These are phyloP conservation scores for Ogataea henricii DNA, from an alignment of 805 yeast species.

Conservation along the genomic window DNA sequence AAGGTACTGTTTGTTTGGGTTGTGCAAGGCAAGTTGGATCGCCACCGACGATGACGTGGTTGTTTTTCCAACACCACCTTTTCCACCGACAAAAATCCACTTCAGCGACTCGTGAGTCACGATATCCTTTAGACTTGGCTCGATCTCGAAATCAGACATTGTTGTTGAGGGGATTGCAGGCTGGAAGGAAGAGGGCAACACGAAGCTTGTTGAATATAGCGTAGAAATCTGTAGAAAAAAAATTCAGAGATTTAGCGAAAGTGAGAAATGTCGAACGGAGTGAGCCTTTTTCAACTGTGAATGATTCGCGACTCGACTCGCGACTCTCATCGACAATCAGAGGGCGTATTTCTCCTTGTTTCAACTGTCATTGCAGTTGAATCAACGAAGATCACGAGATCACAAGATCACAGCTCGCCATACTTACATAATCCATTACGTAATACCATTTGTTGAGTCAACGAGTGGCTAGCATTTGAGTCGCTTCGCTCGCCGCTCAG, in stretches of 20 bases:
- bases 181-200: constrained; percentile 5
- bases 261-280: too few species aligned
- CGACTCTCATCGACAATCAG: too few species aligned
- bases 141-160: constrained; percentile 57
- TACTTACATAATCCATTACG: too few species aligned
- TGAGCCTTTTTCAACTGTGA: too few species aligned
- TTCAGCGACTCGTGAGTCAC: constrained; percentile 67
- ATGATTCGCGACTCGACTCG: too few species aligned
- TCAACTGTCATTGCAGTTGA: too few species aligned
- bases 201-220: not conserved
- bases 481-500: not conserved
- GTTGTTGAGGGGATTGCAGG: not conserved
- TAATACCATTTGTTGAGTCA: too few species aligned
- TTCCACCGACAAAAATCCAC: constrained; percentile 99
- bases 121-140: constrained; percentile 70
- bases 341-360: too few species aligned
- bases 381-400: too few species aligned
- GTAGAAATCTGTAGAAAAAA: not conserved
- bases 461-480: too few species aligned
- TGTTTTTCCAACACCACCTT: constrained; percentile 99
- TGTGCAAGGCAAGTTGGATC: constrained; percentile 82
- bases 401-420: too few species aligned
- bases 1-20: constrained; percentile 79
- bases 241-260: too few species aligned
- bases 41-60: constrained; percentile 96